Percentiles rank a stretch among this genome's conserved stretches.
Evolutionary conservation across 2,329 filamentous ascomycete genomes (phyloP).

Genomic region (Exophiala phaeomuriformis): DNA sequence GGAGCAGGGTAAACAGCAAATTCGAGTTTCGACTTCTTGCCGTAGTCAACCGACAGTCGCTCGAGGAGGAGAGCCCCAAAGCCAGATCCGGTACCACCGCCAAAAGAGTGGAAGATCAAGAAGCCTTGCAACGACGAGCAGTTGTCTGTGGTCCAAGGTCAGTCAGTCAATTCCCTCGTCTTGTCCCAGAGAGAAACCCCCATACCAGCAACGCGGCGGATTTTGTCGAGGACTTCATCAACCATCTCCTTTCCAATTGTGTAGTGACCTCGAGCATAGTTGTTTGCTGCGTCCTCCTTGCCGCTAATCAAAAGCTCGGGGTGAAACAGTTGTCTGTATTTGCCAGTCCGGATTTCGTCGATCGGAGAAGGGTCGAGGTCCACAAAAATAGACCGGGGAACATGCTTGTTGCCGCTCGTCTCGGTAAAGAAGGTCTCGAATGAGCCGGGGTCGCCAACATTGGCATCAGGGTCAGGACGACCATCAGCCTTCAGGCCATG

Average conservation of each 20-base stretch:
- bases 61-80: conserved; percentile 60
- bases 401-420: conserved; percentile 58
- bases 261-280: conserved; percentile 63
- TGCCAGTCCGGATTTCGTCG: conserved; percentile 59
- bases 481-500: conserved; percentile 58
- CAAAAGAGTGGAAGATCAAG: conserved; percentile 62
- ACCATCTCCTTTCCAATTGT: conserved; percentile 62
- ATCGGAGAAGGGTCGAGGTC: conserved; percentile 61
- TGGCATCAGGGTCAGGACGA: conserved; percentile 49
- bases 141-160: conserved; percentile 45
- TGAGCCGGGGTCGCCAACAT: conserved; percentile 48
- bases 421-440: conserved; percentile 62
- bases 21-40: conserved; percentile 62
- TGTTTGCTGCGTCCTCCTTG: conserved; percentile 63
- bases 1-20: conserved; percentile 61
- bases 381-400: conserved; percentile 60
- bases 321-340: conserved; percentile 58
- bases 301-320: conserved; percentile 60
- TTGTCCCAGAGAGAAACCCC: not conserved
- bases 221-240: conserved; percentile 56
- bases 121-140: conserved; percentile 60
- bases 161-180: conserved; percentile 3
- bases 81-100: conserved; percentile 60
- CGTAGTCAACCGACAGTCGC: conserved; percentile 57
- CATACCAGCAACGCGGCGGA: conserved; percentile 57